phyloP scores from a whole-genome alignment of 2,329 filamentous ascomycete genomes.

The Hypoxylon sp. region DNA sequence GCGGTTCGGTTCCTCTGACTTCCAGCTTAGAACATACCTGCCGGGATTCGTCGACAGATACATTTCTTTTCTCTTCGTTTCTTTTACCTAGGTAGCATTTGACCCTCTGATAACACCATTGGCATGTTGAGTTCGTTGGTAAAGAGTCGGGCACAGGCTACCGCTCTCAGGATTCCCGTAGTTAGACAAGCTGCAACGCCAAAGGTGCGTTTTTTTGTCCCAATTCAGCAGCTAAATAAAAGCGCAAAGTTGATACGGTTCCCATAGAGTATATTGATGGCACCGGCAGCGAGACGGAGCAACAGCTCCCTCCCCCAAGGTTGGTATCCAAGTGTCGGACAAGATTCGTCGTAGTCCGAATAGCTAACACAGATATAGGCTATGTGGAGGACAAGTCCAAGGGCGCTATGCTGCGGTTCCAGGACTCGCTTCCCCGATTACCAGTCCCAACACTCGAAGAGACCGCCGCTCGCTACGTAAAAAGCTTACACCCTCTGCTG shows the following conservation, averaged over 20 bases:
- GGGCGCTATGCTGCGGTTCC: slow-evolving; percentile 85
- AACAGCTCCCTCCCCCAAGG: slow-evolving; percentile 71
- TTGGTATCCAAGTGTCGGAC: slow-evolving; percentile 52
- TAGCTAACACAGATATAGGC: slow-evolving; percentile 62
- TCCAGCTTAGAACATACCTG: slow-evolving; percentile 21
- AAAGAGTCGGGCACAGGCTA: slow-evolving; percentile 56
- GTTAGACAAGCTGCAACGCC: slow-evolving; percentile 46
- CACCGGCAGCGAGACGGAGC: slow-evolving; percentile 66
- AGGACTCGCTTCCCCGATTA: slow-evolving; percentile 85
- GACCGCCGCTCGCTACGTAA: slow-evolving; percentile 84
- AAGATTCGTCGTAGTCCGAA: not conserved
- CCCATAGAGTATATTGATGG: slow-evolving; percentile 63
- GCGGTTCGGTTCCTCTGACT: slow-evolving; percentile 21
- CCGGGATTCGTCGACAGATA: slow-evolving; percentile 33
- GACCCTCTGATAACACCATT: slow-evolving; percentile 39
- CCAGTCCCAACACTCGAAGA: slow-evolving; percentile 88
- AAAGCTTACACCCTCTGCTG: slow-evolving; percentile 82
- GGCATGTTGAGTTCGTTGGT: slow-evolving; percentile 55
- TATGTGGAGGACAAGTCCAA: slow-evolving; percentile 86
- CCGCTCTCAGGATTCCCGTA: slow-evolving; percentile 52
- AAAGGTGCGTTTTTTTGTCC: slow-evolving; percentile 44
- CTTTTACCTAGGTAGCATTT: slow-evolving; percentile 27
- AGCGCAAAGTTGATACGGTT: slow-evolving; percentile 36
- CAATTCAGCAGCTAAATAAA: slow-evolving; percentile 11
- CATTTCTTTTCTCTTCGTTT: slow-evolving; percentile 29